Evolutionary conservation across 164 flowering plant species (phyloP).

Genomic region (Santalum album): DNA sequence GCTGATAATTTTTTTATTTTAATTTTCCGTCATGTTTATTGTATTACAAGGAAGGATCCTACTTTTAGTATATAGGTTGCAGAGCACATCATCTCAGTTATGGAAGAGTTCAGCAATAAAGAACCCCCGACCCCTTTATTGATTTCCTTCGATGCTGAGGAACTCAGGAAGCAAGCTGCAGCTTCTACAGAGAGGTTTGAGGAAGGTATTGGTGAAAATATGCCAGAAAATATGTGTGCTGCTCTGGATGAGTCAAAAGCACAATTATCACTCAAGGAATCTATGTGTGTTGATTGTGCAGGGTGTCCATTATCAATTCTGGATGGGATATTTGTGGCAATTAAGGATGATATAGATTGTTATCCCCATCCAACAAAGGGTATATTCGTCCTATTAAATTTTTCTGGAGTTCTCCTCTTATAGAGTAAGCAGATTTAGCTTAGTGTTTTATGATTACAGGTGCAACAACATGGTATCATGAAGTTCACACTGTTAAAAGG

Average conservation of each 20-base stretch:
- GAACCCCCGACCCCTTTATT: conserved; percentile 56
- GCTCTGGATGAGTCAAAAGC: too few relatives aligned
- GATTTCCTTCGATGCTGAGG: conserved; percentile 62
- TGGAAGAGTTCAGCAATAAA: conserved; percentile 51
- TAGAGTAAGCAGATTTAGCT: conserved; percentile 1
- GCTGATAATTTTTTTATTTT: conserved; percentile 2
- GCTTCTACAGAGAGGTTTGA: conserved; percentile 83
- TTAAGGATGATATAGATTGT: conserved; percentile 95
- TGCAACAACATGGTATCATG: conserved; percentile 80
- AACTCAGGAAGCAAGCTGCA: conserved; percentile 82
- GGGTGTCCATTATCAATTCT: conserved; percentile 72
- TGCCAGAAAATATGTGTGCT: too few relatives aligned
- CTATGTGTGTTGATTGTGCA: conserved; percentile 23
- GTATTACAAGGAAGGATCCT: conserved; percentile 1
- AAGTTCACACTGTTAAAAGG: conserved; percentile 47
- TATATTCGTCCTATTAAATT: conserved; percentile 8
- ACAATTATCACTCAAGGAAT: neutral
- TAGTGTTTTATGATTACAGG: conserved; percentile 30
- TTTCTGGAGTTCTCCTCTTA: neutral
- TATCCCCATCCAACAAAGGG: conserved; percentile 72
- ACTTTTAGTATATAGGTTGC: conserved; percentile 57
- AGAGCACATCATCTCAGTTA: conserved; percentile 58
- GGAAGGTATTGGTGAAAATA: conserved; percentile 47
- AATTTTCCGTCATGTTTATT: neutral
- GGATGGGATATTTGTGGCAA: conserved; percentile 87